Percentiles rank a stretch among this genome's conserved stretches.
Evolutionary conservation across 768 basidiomycete genomes (phyloP).

Genomic region (Kwoniella europaea): DNA sequence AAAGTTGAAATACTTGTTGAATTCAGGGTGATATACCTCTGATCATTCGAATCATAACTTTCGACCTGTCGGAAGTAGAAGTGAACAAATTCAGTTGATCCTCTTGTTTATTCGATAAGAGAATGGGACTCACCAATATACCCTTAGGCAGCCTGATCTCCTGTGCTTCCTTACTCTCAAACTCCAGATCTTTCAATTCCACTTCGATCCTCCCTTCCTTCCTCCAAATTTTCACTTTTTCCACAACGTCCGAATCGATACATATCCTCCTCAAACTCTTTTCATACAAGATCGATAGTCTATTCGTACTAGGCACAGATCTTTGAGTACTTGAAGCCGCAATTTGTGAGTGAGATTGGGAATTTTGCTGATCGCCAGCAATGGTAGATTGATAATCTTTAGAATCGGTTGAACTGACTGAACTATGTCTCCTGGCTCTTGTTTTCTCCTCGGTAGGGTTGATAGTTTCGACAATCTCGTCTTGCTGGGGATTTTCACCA

Average conservation of each 20-base stretch:
- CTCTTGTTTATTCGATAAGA: neutral
- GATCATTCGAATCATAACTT: slow-evolving; percentile 51
- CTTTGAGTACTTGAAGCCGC: neutral
- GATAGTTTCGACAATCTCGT: neutral
- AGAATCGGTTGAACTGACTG: slow-evolving; percentile 17
- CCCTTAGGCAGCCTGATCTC: slow-evolving; percentile 42
- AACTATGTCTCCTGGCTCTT: slow-evolving; percentile 25
- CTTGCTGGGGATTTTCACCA: neutral
- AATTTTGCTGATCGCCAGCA: neutral
- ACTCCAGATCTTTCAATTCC: slow-evolving; percentile 58
- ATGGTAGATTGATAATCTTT: slow-evolving; percentile 17
- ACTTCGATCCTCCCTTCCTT: slow-evolving; percentile 86
- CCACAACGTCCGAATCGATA: slow-evolving; percentile 84
- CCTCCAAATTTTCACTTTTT: slow-evolving; percentile 77
- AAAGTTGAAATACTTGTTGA: slow-evolving; percentile 33
- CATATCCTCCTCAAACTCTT: slow-evolving; percentile 83
- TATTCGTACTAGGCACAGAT: slow-evolving; percentile 54
- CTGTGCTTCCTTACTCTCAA: slow-evolving; percentile 21
- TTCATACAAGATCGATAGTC: slow-evolving; percentile 92
- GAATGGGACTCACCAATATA: slow-evolving; percentile 49
- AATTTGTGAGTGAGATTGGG: neutral
- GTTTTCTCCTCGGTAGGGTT: neutral
- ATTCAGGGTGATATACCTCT: slow-evolving; percentile 52
- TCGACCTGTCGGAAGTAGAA: slow-evolving; percentile 45
- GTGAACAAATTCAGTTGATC: too few relatives aligned